Conservation (phyloP, 176 grass and related monocot species). For the Avena eriantha region DNA sequence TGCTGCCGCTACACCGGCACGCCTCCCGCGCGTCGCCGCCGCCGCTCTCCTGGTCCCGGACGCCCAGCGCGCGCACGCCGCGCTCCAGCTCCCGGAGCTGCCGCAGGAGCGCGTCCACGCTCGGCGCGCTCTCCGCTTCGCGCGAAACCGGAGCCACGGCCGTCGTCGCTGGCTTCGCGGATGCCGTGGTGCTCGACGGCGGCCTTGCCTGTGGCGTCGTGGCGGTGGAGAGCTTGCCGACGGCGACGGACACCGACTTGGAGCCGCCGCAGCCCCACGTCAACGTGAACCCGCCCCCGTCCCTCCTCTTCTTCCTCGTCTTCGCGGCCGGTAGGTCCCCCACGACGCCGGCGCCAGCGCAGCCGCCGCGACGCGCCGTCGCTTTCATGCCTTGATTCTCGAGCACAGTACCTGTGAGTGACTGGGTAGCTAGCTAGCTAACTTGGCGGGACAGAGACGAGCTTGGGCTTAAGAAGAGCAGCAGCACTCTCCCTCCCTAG, state of each 20-base stretch:
- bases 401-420: background rate
- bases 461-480: conserved; percentile 27
- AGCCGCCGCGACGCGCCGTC: conserved; percentile 37
- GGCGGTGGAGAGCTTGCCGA: conserved; percentile 32
- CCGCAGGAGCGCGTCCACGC: conserved; percentile 59
- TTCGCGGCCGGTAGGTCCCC: conserved; percentile 4
- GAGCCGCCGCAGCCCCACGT: conserved; percentile 63
- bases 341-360: conserved; percentile 14
- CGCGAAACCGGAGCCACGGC: background rate
- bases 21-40: background rate
- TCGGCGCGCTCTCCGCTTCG: conserved; percentile 29
- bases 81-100: conserved; percentile 69
- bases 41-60: background rate
- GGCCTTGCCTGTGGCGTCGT: background rate
- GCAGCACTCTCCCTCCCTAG: background rate
- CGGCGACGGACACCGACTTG: conserved; percentile 49
- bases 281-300: conserved; percentile 38
- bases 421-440: background rate
- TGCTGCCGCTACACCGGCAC: background rate
- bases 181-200: background rate
- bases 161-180: background rate
- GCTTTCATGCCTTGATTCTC: conserved; percentile 47
- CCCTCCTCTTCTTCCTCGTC: conserved; percentile 31
- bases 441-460: background rate
- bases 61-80: conserved; percentile 47